Conservation (phyloP, 768 basidiomycete species). For the Termitomyces sp. region DNA sequence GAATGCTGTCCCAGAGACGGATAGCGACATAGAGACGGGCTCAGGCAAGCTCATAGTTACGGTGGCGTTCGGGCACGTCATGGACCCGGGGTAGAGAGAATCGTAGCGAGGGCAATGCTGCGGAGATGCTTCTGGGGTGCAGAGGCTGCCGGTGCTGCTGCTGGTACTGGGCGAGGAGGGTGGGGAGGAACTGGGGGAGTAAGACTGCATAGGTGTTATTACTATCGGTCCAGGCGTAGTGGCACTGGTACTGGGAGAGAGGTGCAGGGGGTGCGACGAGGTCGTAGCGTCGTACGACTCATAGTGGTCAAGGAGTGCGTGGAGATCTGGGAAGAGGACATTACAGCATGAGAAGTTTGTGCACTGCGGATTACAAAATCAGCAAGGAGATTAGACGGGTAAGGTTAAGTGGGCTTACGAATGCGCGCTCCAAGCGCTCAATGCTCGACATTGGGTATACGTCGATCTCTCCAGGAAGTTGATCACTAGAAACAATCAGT, state of each 20-base stretch:
- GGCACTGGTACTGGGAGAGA: slow-evolving; percentile 7
- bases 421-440: slow-evolving; percentile 14
- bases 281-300: slow-evolving; percentile 16
- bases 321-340: slow-evolving; percentile 36
- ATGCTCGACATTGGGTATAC: slow-evolving; percentile 7
- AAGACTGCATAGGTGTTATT: background rate
- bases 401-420: slow-evolving; percentile 8
- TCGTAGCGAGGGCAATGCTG: too few relatives aligned
- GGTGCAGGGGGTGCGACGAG: background rate
- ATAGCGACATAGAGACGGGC: background rate
- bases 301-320: slow-evolving; percentile 44
- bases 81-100: background rate
- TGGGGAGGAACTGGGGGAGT: background rate
- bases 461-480: slow-evolving; percentile 3
- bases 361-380: slow-evolving; percentile 12
- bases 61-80: background rate
- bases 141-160: background rate
- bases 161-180: background rate
- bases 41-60: background rate
- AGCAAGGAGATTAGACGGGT: background rate
- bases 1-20: too few relatives aligned
- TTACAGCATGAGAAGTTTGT: slow-evolving; percentile 44
- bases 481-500: background rate
- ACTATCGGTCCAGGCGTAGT: background rate
- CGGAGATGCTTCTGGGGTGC: background rate